phyloP scores from a whole-genome alignment of 495 filamentous ascomycete genomes.

The Neurospora sp. region DNA sequence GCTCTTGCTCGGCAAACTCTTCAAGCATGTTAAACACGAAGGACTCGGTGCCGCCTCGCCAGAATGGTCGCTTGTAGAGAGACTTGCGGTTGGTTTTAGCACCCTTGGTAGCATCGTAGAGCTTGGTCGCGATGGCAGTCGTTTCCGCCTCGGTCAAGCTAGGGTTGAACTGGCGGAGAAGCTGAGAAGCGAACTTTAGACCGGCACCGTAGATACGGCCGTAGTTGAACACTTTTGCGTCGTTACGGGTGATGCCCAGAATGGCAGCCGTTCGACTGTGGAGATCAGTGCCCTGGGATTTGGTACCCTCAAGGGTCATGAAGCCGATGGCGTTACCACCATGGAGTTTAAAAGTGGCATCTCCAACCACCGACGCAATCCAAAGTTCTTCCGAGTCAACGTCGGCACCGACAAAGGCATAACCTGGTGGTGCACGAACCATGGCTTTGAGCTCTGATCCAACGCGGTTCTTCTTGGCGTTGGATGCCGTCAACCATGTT shows the following conservation, averaged over 20 bases:
- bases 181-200: constrained; percentile 79
- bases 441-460: constrained; percentile 97
- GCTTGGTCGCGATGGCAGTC: constrained; percentile 57
- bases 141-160: constrained; percentile 66
- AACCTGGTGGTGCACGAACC: constrained; percentile 83
- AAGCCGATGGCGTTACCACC: constrained; percentile 96
- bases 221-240: constrained; percentile 98
- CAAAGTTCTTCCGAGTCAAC: constrained; percentile 98
- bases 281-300: constrained; percentile 84
- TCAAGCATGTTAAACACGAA: constrained; percentile 98
- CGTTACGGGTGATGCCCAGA: constrained; percentile 83
- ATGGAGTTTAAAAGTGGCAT: constrained; percentile 86
- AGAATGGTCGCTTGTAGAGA: constrained; percentile 68
- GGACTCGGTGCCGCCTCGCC: constrained; percentile 92
- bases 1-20: constrained; percentile 91
- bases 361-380: constrained; percentile 93
- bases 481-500: constrained; percentile 96
- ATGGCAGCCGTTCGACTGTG: constrained; percentile 91
- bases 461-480: constrained; percentile 89
- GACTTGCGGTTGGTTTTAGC: constrained; percentile 57
- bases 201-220: constrained; percentile 96
- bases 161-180: constrained; percentile 90
- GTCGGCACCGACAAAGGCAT: constrained; percentile 91
- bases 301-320: constrained; percentile 97
- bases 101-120: constrained; percentile 88